Percentiles rank a stretch among this genome's conserved stretches.
Evolutionary conservation across 768 basidiomycete genomes (phyloP).

Genomic region (Mycena crocata): DNA sequence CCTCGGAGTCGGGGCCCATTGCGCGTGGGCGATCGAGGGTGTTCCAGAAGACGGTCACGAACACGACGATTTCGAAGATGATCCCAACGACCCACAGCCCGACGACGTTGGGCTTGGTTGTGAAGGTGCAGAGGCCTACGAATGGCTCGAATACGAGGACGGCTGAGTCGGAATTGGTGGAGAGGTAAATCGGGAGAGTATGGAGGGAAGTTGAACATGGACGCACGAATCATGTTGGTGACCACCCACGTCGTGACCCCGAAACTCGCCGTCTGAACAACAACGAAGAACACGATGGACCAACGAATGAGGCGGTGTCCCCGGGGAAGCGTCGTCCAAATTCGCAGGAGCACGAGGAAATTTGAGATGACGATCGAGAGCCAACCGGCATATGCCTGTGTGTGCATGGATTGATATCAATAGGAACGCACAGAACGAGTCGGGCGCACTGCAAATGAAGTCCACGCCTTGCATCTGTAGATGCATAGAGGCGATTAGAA

Average conservation of each 20-base stretch:
- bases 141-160: slow-evolving; percentile 10
- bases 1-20: neutral
- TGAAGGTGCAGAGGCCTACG: slow-evolving; percentile 38
- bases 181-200: neutral
- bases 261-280: slow-evolving; percentile 37
- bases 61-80: slow-evolving; percentile 45
- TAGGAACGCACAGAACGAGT: neutral
- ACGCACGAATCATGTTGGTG: slow-evolving; percentile 37
- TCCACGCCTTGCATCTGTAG: slow-evolving; percentile 26
- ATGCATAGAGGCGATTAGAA: neutral
- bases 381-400: slow-evolving; percentile 15
- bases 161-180: neutral
- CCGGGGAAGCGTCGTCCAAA: slow-evolving; percentile 47
- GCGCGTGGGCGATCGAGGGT: slow-evolving; percentile 39
- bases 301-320: slow-evolving; percentile 33
- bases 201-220: neutral
- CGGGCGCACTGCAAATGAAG: neutral
- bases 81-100: slow-evolving; percentile 46
- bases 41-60: slow-evolving; percentile 43
- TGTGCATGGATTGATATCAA: neutral
- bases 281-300: slow-evolving; percentile 39
- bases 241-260: slow-evolving; percentile 35
- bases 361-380: slow-evolving; percentile 22
- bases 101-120: slow-evolving; percentile 32
- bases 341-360: slow-evolving; percentile 44